A percentile compares a stretch with the other conserved stretches of the same genome.
Evolutionary conservation across 2,329 filamentous ascomycete genomes (phyloP).

Genomic region (Sarocladium strictum): DNA sequence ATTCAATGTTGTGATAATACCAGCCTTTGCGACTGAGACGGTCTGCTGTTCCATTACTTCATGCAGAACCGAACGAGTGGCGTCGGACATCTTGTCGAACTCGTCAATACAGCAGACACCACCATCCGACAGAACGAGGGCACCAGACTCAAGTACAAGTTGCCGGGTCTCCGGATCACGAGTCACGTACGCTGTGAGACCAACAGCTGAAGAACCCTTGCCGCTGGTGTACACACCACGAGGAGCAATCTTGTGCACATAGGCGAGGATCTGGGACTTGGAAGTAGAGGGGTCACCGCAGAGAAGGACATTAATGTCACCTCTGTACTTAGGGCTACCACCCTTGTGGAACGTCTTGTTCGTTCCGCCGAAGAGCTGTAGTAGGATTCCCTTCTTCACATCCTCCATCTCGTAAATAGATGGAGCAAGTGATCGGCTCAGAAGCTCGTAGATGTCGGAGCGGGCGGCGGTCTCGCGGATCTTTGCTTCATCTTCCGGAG

Average conservation of each 20-base stretch:
- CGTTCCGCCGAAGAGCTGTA: slow-evolving; percentile 94
- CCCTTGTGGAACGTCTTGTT: slow-evolving; percentile 98
- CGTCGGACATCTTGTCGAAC: slow-evolving; percentile 81
- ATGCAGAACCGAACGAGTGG: slow-evolving; percentile 73
- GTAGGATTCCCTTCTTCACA: slow-evolving; percentile 94
- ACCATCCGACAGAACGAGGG: slow-evolving; percentile 72
- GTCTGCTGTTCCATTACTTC: slow-evolving; percentile 89
- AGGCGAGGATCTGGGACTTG: slow-evolving; percentile 90
- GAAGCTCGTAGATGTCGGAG: slow-evolving; percentile 85
- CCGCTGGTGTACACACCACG: slow-evolving; percentile 78
- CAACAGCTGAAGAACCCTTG: slow-evolving; percentile 74
- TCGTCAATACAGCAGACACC: slow-evolving; percentile 82
- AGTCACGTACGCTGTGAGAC: slow-evolving; percentile 76
- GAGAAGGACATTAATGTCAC: slow-evolving; percentile 94
- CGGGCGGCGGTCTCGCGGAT: slow-evolving; percentile 77
- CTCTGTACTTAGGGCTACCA: slow-evolving; percentile 89
- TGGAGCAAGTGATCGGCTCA: slow-evolving; percentile 84
- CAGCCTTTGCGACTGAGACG: slow-evolving; percentile 80
- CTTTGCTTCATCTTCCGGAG: slow-evolving; percentile 79
- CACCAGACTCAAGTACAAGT: slow-evolving; percentile 74
- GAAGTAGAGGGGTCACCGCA: slow-evolving; percentile 96
- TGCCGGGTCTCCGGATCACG: slow-evolving; percentile 75
- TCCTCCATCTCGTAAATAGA: slow-evolving; percentile 98
- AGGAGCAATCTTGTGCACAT: slow-evolving; percentile 96
- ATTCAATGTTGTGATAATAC: slow-evolving; percentile 95